Base-by-base conservation (phyloP, 2,329 filamentous ascomycete genomes). In the Fusarium penzigii region DNA sequence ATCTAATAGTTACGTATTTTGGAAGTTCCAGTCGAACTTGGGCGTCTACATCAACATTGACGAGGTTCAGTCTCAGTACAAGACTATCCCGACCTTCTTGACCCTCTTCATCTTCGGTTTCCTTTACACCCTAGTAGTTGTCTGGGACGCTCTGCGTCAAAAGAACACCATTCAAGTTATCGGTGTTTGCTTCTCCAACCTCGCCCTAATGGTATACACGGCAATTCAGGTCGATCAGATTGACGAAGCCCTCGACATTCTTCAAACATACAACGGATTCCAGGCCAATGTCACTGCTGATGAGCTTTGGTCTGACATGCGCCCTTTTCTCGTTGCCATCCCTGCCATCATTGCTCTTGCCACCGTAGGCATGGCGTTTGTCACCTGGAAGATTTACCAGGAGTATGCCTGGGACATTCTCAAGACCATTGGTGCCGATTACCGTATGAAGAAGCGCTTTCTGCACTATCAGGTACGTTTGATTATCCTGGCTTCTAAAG, bases 91-190 rank as follows among this genome's bases (percentile, higher is more conserved):
- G 25, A 97, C 93, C 38, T 97, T 97, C 74, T 80, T 99, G 52
- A 91, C 93, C 20, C 84, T 99, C 43, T 96, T 97, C 78, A 96
- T 97, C 71, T 97, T 99, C 71, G 94, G 91, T 55, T 97, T 96
- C 75, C 73, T 99, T 52, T 99, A 97, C 75, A 87, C 96, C 68
- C 76, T 97, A 32, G 77, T 95, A 29, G 79, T 99, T 48, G 89
- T 94, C 12, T 97, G 92, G 82, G 94, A 99, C 77, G 94, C 93
- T 14, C 79, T 99, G 52, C 87, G 92, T 57, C 80, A 93, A 68
- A 97, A 97, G 74, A 99, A 99, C 75, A 99, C 94, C 11, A 99
- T 99, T 78, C 94, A 99, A 72, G 82, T 97, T 70, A 97, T 99
- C 63, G 94, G 94, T 42, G 81, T 99, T 29, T 96, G 93, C 74